A percentile compares a stretch with the other conserved stretches of the same genome.
phyloP scores from a whole-genome alignment of 495 filamentous ascomycete species.

The Aspergillus nanangensis region DNA sequence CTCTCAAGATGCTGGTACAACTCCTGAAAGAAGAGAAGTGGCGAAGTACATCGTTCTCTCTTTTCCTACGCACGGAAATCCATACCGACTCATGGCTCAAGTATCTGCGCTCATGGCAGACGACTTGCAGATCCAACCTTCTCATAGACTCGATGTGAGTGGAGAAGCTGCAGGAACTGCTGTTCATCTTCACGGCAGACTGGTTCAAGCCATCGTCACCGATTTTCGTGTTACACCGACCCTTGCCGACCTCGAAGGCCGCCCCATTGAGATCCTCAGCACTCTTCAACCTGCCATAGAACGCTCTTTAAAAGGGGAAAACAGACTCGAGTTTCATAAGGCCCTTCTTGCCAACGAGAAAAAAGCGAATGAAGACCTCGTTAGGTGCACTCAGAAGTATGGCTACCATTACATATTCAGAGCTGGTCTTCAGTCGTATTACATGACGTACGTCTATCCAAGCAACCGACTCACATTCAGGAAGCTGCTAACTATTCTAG shows the following conservation, averaged over 20 bases:
- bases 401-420: constrained; percentile 23
- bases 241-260: constrained; percentile 20
- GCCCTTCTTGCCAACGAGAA: constrained; percentile 12
- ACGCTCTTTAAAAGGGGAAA: constrained; percentile 1
- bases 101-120: constrained; percentile 10
- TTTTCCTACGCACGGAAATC: constrained; percentile 10
- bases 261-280: constrained; percentile 17
- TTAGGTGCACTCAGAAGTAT: constrained; percentile 9
- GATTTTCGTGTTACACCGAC: constrained; percentile 11
- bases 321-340: constrained; percentile 10
- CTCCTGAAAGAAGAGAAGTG: constrained; percentile 6
- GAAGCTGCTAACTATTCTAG: constrained; percentile 4
- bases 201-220: constrained; percentile 6
- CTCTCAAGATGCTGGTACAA: constrained; percentile 1
- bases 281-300: constrained; percentile 11
- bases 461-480: background rate
- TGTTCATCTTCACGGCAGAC: constrained; percentile 10
- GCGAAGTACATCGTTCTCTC: constrained; percentile 11
- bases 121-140: constrained; percentile 8
- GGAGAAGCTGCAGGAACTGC: constrained; percentile 3
- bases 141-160: constrained; percentile 8
- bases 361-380: constrained; percentile 16
- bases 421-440: constrained; percentile 18
- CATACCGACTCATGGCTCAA: constrained; percentile 20
- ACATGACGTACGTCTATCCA: constrained; percentile 13